phyloP scores from a whole-genome alignment of 306 rosid species.

The Purshia tridentata region DNA sequence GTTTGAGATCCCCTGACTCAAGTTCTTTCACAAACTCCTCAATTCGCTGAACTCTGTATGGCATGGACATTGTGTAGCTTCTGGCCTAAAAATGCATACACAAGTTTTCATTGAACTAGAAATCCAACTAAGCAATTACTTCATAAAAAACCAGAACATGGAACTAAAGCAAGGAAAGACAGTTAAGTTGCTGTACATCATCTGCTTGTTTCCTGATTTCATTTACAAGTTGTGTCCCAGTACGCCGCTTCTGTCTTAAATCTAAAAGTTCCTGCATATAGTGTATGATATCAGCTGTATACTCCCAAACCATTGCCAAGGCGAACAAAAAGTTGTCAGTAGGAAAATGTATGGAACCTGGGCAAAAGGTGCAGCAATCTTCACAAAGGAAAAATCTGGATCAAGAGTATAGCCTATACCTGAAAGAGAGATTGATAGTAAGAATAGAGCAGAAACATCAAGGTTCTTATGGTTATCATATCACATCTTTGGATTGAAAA shows the following conservation, averaged over 20 bases:
- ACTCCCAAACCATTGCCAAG: constrained; percentile 4
- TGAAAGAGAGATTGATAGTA: constrained; percentile 27
- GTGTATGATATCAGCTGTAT: constrained; percentile 17
- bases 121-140: background rate
- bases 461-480: background rate
- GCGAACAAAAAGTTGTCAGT: background rate
- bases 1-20: constrained; percentile 84
- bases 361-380: constrained; percentile 96
- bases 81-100: constrained; percentile 57
- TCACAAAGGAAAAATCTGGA: constrained; percentile 84
- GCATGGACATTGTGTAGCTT: constrained; percentile 87
- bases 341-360: constrained; percentile 51
- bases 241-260: constrained; percentile 56
- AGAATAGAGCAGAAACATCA: constrained; percentile 15
- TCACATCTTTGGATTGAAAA: background rate
- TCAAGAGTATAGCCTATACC: constrained; percentile 81
- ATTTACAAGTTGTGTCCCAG: constrained; percentile 64
- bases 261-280: constrained; percentile 81
- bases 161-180: constrained; percentile 15
- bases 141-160: constrained; percentile 13
- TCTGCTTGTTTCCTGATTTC: constrained; percentile 86
- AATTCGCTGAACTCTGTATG: constrained; percentile 85
- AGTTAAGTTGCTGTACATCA: constrained; percentile 49
- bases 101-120: background rate
- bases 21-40: constrained; percentile 89